A percentile compares a stretch with the other conserved stretches of the same genome.
Conservation (phyloP, 2,329 filamentous ascomycete genomes). For the Aureobasidium sp. region DNA sequence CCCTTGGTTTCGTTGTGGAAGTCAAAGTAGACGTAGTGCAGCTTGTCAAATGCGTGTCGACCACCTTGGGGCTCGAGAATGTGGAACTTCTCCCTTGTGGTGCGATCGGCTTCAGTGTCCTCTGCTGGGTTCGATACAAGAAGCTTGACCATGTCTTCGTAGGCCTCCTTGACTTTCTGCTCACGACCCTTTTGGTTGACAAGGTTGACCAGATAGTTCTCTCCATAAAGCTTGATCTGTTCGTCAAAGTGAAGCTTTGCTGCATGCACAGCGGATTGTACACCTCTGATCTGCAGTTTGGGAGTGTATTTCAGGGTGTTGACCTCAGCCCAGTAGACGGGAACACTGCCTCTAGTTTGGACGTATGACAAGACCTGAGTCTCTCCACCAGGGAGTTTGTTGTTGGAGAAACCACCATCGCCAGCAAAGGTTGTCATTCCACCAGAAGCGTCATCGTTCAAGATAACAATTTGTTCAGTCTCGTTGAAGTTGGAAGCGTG, state of each 20-base stretch:
- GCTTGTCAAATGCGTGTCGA: slow-evolving; percentile 62
- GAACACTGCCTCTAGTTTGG: slow-evolving; percentile 92
- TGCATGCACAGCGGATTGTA: slow-evolving; percentile 70
- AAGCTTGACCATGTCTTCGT: slow-evolving; percentile 77
- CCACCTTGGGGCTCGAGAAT: slow-evolving; percentile 57
- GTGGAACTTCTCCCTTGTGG: slow-evolving; percentile 70
- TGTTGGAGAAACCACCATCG: slow-evolving; percentile 65
- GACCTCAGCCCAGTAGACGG: slow-evolving; percentile 92
- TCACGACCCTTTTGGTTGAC: slow-evolving; percentile 96
- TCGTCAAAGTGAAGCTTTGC: slow-evolving; percentile 85
- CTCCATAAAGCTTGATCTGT: slow-evolving; percentile 86
- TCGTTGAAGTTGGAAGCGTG: slow-evolving; percentile 99
- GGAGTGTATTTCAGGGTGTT: slow-evolving; percentile 89
- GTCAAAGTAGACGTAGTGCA: slow-evolving; percentile 98
- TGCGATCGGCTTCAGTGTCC: slow-evolving; percentile 51
- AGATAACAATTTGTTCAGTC: slow-evolving; percentile 83
- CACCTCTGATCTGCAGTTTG: slow-evolving; percentile 75
- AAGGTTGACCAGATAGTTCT: slow-evolving; percentile 94
- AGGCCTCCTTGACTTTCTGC: slow-evolving; percentile 79
- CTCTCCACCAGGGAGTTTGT: slow-evolving; percentile 58
- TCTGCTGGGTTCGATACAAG: slow-evolving; percentile 63
- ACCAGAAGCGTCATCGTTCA: slow-evolving; percentile 69
- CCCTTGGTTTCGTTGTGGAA: slow-evolving; percentile 98
- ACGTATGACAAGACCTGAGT: slow-evolving; percentile 89
- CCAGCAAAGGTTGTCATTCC: slow-evolving; percentile 74